Base-by-base conservation (phyloP, 2,329 filamentous ascomycete species). In the Gremmenia infestans region DNA sequence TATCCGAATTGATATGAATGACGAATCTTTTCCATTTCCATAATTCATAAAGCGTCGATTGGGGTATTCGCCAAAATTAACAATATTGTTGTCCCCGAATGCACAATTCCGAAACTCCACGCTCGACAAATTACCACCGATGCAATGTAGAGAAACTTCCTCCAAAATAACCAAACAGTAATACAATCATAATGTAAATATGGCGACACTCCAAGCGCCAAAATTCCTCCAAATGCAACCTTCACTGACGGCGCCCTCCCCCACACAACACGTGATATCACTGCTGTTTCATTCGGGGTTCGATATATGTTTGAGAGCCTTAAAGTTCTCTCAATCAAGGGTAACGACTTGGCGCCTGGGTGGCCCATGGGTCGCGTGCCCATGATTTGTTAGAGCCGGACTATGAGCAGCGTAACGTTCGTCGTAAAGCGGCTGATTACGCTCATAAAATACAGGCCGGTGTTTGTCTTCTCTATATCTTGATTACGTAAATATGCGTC, bases 261-360 rank as follows among this genome's bases (percentile, higher is more conserved):
- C 9, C 28, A 11, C 28, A 9, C 4, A 32, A 32, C 28, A 4
- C 8, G 3, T 48, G 2, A 40, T 40, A 14, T 36, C 36, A 17
- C 37, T 42, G 39, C 12, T n/a, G 6, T 17, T 19, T 11, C 28
- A 9, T 28, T 32, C 28, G 9, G 28, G 9, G 9, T 32, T 9
- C 9, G 28, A 28, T 2, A 28, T 28, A 28, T 28, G 28, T 32
- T 32, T 12, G 28, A 32, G 28, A 3, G 11, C 3, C 12, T 32
- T 45, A 11, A 11, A 11, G 6, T 48, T 23, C 17, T 48, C 23
- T 48, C 23, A 48, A 48, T 48, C 45, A n/a, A 48, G 11, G 5
- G 45, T 22, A 3, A 65, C 55, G 14, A 66, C 57, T 40, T 61
- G 54, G 28, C 58, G 62, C 53, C 59, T 57, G 22, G 60, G 51